These are phyloP conservation scores for Schwanniomyces occidentalis DNA, from an alignment of 805 yeast species.

Conservation along the genomic window DNA sequence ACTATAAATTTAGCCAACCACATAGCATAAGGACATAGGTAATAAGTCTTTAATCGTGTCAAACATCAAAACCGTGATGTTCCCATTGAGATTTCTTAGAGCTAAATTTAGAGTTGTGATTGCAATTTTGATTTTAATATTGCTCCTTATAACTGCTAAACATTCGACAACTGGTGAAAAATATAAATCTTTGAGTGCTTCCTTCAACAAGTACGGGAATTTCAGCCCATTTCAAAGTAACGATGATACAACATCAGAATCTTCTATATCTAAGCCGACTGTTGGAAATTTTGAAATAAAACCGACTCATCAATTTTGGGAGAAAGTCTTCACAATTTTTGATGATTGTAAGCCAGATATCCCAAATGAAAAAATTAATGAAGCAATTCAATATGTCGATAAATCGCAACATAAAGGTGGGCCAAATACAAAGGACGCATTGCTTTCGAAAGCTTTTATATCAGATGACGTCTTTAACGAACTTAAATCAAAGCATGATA, in stretches of 20 bases:
- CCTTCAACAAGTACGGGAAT: not conserved
- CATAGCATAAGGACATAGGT: too few species aligned
- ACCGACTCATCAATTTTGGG: constrained; percentile 32
- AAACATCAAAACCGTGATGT: too few species aligned
- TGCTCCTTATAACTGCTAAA: too few species aligned
- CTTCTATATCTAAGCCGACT: not conserved
- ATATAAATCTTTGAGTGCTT: not conserved
- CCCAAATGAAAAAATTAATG: constrained; percentile 12
- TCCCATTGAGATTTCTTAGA: too few species aligned
- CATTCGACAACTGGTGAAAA: too few species aligned
- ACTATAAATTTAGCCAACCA: too few species aligned
- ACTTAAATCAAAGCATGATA: constrained; percentile 23
- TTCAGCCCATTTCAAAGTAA: not conserved
- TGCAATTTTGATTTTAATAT: too few species aligned
- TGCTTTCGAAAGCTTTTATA: constrained; percentile 27
- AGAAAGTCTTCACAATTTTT: constrained; percentile 22
- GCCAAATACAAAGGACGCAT: constrained; percentile 21
- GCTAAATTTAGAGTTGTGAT: too few species aligned
- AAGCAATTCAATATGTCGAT: constrained; percentile 22
- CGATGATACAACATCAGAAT: not conserved
- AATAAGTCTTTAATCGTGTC: too few species aligned
- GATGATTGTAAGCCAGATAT: constrained; percentile 17
- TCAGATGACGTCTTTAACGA: constrained; percentile 22
- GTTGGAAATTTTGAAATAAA: constrained; percentile 9
- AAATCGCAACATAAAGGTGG: constrained; percentile 17